A percentile compares a stretch with the other conserved stretches of the same genome.
These are phyloP conservation scores for Mikania micrantha DNA, from an alignment of 129 eudicot genomes.

Conservation along the genomic window DNA sequence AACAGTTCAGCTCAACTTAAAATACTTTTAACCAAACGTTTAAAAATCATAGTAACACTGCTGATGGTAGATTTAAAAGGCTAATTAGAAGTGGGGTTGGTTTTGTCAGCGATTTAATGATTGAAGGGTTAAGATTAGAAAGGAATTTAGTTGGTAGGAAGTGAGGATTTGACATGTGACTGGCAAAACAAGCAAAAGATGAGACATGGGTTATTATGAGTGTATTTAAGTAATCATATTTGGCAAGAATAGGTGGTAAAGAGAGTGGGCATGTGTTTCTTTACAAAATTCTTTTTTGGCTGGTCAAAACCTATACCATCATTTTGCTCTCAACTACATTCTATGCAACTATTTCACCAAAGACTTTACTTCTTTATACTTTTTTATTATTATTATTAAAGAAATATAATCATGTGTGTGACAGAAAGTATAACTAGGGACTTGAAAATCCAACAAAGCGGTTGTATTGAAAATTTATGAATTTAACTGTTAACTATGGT, in stretches of 20 bases:
- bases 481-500: neutral
- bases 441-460: no score
- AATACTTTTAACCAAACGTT: no score
- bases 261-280: constrained; percentile 24
- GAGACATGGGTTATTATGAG: constrained; percentile 22
- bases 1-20: no score
- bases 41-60: no score
- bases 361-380: neutral
- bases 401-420: no score
- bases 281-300: constrained; percentile 9
- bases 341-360: constrained; percentile 10
- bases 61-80: no score
- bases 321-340: constrained; percentile 22
- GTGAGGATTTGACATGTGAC: constrained; percentile 15
- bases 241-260: constrained; percentile 12
- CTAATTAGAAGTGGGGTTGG: no score
- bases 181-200: constrained; percentile 16
- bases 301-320: constrained; percentile 22
- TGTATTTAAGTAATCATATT: constrained; percentile 24
- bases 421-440: no score
- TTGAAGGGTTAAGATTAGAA: neutral
- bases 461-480: no score
- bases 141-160: neutral
- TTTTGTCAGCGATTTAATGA: no score
- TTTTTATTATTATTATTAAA: no score